phyloP scores from a whole-genome alignment of 345 rosid genomes.

The Noccaea caerulescens region DNA sequence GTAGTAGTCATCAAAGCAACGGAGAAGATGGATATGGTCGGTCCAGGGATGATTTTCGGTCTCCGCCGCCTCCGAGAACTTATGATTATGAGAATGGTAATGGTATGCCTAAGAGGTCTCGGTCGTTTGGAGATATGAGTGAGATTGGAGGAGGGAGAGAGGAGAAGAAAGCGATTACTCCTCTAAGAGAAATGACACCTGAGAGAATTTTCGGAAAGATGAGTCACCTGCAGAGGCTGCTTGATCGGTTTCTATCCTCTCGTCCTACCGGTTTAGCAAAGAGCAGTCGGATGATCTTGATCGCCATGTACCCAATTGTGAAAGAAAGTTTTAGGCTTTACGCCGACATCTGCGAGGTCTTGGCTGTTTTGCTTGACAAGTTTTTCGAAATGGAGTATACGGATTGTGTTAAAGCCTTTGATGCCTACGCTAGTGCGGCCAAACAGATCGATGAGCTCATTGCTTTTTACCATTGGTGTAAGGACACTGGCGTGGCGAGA shows the following conservation, averaged over 20 bases:
- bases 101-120: slow-evolving; percentile 57
- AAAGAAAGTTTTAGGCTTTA: slow-evolving; percentile 87
- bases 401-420: slow-evolving; percentile 79
- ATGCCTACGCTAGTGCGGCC: slow-evolving; percentile 68
- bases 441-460: slow-evolving; percentile 89
- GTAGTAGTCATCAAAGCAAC: slow-evolving; percentile 49
- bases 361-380: slow-evolving; percentile 79
- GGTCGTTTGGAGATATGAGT: slow-evolving; percentile 74
- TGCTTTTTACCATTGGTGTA: slow-evolving; percentile 76
- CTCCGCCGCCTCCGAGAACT: slow-evolving; percentile 74
- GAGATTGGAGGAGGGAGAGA: slow-evolving; percentile 55
- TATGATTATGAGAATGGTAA: slow-evolving; percentile 63
- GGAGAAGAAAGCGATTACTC: slow-evolving; percentile 54
- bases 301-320: slow-evolving; percentile 73
- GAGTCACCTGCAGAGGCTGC: slow-evolving; percentile 82
- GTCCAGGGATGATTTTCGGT: slow-evolving; percentile 59
- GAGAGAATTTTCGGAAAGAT: slow-evolving; percentile 83
- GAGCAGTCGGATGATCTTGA: slow-evolving; percentile 66
- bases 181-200: slow-evolving; percentile 71
- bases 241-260: slow-evolving; percentile 80
- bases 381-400: slow-evolving; percentile 88
- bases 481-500: slow-evolving; percentile 75
- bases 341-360: slow-evolving; percentile 77
- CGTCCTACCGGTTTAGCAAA: slow-evolving; percentile 87
- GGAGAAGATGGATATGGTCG: slow-evolving; percentile 45